phyloP scores from a whole-genome alignment of 371 early-diverging fungal species.

The Dichotomocladium elegans region DNA sequence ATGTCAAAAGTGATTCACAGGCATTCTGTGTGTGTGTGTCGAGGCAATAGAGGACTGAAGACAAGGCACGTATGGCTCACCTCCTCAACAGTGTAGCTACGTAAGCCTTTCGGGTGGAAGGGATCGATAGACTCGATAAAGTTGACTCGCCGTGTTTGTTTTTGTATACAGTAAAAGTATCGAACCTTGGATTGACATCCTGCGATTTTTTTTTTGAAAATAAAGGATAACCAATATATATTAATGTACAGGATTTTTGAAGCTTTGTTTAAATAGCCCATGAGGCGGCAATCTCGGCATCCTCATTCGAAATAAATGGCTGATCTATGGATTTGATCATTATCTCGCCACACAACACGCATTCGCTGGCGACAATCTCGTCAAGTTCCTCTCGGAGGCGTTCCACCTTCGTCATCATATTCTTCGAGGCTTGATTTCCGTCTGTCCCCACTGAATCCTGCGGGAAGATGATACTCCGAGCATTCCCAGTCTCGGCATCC shows the following conservation, averaged over 20 bases:
- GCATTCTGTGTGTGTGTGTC: no score
- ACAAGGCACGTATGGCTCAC: no score
- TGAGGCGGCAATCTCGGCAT: conserved; percentile 42
- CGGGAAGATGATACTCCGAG: conserved; percentile 31
- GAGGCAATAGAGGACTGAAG: no score
- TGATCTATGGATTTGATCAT: conserved; percentile 81
- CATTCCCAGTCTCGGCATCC: conserved; percentile 30
- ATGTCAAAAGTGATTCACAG: no score
- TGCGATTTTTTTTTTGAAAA: no score
- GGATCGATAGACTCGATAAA: no score
- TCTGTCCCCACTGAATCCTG: conserved; percentile 7
- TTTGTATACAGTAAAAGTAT: no score
- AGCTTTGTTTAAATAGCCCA: conserved; percentile 55
- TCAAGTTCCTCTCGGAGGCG: conserved; percentile 72
- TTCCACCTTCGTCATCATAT: conserved; percentile 22
- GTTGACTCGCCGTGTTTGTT: no score
- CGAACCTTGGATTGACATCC: no score
- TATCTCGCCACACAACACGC: conserved; percentile 83
- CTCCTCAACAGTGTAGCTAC: no score
- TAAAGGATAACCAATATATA: not conserved
- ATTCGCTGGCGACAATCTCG: conserved; percentile 79
- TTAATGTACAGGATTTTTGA: no score
- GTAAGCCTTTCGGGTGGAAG: no score
- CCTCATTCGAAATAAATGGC: conserved; percentile 64
- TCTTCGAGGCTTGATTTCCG: not conserved